Evolutionary conservation across 179 eudicot species (phyloP), one percentile per base, ranked within the genome.

Genomic region (Heliamphora ciliata): DNA sequence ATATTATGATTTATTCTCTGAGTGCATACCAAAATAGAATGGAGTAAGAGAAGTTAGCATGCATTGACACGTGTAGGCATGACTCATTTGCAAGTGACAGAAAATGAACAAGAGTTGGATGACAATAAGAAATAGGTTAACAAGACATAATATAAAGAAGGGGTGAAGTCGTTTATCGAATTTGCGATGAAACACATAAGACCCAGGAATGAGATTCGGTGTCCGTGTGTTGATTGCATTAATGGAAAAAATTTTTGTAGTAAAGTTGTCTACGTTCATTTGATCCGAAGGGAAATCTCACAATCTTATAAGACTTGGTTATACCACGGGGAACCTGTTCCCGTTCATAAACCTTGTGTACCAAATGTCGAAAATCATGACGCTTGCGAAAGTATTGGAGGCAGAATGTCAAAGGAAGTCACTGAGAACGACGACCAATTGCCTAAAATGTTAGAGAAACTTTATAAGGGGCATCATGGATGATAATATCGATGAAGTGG

Each of bases 21-120:
- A 31, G 40, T 31, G 40, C 40, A 31, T 31, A 31, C 40, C 40
- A 31, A 31, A 31, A 31, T 31, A 31, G 40, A 31, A 31, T 31
- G 40, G 40, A 31, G 40, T 31, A 0, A 31, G 40, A 31, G 40
- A 31, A 31, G 40, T 31, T 31, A 31, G 40, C 40, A 31, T 31
- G 40, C 40, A 31, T 31, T 31, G 40, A 31, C 40, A 31, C 40
- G 40, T 31, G 40, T 31, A 31, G 40, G 40, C 40, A 31, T 31
- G 40, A 31, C 40, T 31, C 0, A 31, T 65, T 65, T 65, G 14
- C 24, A 67, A 46, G 72, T 31, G 48, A 31, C 0, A 67, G 24
- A 67, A 21, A 10, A 31, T 67, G 72, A 46, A 67, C 47, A 67
- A 67, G 13, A 31, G 72, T 67, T 67, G 72, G 72, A 67, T 67